Evolutionary conservation across 352 stramenopile species (phyloP).

Genomic region (Phytopythium sindhum): DNA sequence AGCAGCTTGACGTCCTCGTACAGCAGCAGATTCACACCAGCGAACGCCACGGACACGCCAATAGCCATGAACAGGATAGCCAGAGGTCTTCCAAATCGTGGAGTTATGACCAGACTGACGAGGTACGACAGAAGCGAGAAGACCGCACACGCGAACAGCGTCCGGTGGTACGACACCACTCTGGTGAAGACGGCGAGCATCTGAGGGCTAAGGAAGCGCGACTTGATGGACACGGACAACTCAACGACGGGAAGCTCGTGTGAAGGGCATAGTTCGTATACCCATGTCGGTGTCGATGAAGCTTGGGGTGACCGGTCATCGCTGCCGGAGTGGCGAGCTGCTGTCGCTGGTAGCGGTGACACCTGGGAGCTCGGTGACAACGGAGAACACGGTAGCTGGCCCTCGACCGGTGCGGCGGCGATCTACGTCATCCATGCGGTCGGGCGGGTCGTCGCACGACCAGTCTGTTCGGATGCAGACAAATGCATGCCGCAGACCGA

Average conservation of each 20-base stretch:
- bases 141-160: neutral
- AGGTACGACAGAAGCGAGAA: constrained; percentile 4
- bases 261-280: constrained; percentile 7
- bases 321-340: neutral
- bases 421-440: neutral
- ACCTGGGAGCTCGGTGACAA: neutral
- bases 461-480: neutral
- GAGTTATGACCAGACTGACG: constrained; percentile 1
- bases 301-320: neutral
- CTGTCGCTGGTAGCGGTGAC: neutral
- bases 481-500: neutral
- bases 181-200: constrained; percentile 1
- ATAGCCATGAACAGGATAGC: neutral
- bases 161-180: neutral
- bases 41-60: neutral
- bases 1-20: constrained; percentile 12
- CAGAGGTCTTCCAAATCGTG: neutral
- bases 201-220: constrained; percentile 10
- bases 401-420: neutral
- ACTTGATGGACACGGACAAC: constrained; percentile 19
- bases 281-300: neutral
- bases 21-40: constrained; percentile 3
- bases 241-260: constrained; percentile 9
- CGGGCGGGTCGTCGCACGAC: neutral
- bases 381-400: neutral